A percentile compares a stretch with the other conserved stretches of the same genome.
Evolutionary conservation across 2,329 filamentous ascomycete genomes (phyloP).

Genomic region (Aspergillus aculeatus): DNA sequence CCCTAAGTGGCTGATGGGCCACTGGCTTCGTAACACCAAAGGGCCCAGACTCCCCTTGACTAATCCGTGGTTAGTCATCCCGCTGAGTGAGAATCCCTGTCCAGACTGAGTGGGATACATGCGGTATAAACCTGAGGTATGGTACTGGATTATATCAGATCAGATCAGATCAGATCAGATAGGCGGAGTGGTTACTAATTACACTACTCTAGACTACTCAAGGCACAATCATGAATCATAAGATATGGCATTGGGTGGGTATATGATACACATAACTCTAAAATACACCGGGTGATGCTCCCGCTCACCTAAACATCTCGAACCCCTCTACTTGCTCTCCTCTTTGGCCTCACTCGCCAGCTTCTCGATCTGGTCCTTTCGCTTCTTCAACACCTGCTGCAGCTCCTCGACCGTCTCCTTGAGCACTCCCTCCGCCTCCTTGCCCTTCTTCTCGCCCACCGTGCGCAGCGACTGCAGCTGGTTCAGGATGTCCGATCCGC

Average conservation of each 20-base stretch:
- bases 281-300: background rate
- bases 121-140: too few relatives aligned
- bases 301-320: too few relatives aligned
- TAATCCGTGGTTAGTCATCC: too few relatives aligned
- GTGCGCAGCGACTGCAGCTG: constrained; percentile 66
- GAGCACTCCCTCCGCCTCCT: constrained; percentile 66
- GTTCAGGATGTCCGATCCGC: constrained; percentile 62
- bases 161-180: too few relatives aligned
- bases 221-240: background rate
- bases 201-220: too few relatives aligned
- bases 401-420: constrained; percentile 60
- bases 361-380: constrained; percentile 22
- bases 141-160: too few relatives aligned
- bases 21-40: too few relatives aligned
- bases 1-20: too few relatives aligned
- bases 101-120: too few relatives aligned
- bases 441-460: constrained; percentile 65
- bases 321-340: constrained; percentile 12
- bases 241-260: background rate
- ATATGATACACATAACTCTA: background rate
- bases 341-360: constrained; percentile 20
- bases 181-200: too few relatives aligned
- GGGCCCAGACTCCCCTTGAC: too few relatives aligned
- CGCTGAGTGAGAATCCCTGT: too few relatives aligned
- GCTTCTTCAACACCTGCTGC: constrained; percentile 21